Percentiles rank a stretch among this genome's conserved stretches.
phyloP scores from a whole-genome alignment of 768 basidiomycete species.

The Pulveroboletus ravenelii region DNA sequence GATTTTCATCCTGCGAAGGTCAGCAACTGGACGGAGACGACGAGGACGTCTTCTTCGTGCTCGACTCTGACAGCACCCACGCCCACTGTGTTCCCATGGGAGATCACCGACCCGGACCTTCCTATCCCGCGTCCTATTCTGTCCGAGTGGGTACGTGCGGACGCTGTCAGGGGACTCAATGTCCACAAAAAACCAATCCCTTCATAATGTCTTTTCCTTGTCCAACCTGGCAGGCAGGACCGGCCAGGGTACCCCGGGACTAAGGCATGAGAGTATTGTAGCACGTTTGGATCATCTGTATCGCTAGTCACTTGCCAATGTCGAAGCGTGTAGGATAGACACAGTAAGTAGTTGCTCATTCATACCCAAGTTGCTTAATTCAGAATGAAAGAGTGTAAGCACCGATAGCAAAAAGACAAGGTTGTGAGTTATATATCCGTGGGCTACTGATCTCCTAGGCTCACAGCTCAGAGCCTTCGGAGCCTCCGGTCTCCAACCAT shows the following conservation, averaged over 20 bases:
- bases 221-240: conserved; percentile 4
- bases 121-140: conserved; percentile 51
- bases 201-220: conserved; percentile 7
- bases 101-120: conserved; percentile 44
- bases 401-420: conserved; percentile 5
- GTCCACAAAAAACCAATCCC: conserved; percentile 16
- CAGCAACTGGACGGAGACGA: conserved; percentile 27
- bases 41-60: conserved; percentile 14
- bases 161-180: conserved; percentile 27
- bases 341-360: conserved; percentile 5
- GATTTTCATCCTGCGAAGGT: conserved; percentile 34
- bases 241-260: no score
- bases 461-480: conserved; percentile 31
- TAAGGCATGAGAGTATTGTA: background rate
- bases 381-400: conserved; percentile 6
- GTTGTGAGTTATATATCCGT: conserved; percentile 4
- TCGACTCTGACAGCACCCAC: conserved; percentile 14
- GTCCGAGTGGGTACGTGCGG: conserved; percentile 52
- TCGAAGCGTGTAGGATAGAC: background rate
- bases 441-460: conserved; percentile 8
- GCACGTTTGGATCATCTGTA: conserved; percentile 3
- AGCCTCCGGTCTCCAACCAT: conserved; percentile 32
- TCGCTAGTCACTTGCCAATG: conserved; percentile 8
- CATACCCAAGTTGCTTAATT: conserved; percentile 4
- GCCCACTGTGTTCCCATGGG: conserved; percentile 36